These are phyloP conservation scores for Ulvella scutata DNA, from an alignment of 139 green algal species.

Conservation along the genomic window DNA sequence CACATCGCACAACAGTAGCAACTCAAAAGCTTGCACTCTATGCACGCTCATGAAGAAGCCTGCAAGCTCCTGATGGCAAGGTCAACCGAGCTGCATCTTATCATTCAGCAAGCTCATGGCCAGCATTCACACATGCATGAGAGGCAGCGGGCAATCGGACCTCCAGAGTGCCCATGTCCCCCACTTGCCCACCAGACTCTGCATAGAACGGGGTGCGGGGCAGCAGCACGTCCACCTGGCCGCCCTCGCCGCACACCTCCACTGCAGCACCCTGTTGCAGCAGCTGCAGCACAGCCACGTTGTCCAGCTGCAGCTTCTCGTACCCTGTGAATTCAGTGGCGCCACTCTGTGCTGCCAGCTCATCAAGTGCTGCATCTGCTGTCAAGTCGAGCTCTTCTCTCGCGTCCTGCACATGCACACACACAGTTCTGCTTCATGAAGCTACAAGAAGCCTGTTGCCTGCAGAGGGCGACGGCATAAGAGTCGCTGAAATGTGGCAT, in stretches of 20 bases:
- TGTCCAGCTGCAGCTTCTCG: conserved; percentile 6
- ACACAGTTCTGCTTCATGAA: too few relatives aligned
- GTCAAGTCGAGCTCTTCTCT: conserved; percentile 53
- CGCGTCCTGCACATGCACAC: conserved; percentile 17
- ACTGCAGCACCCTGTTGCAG: conserved; percentile 32
- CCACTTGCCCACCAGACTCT: conserved; percentile 69
- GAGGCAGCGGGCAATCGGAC: neutral
- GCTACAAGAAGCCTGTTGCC: too few relatives aligned
- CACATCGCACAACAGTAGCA: too few relatives aligned
- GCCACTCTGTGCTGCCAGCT: conserved; percentile 21
- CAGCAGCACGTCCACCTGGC: conserved; percentile 49
- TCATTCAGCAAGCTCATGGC: too few relatives aligned
- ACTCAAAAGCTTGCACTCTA: too few relatives aligned
- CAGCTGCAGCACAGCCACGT: conserved; percentile 34
- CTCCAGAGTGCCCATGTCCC: conserved; percentile 38
- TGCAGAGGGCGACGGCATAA: too few relatives aligned
- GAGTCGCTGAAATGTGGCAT: too few relatives aligned
- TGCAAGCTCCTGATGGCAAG: too few relatives aligned
- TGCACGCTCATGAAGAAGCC: too few relatives aligned
- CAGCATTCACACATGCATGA: too few relatives aligned
- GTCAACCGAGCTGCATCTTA: too few relatives aligned
- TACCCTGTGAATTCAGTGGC: conserved; percentile 56
- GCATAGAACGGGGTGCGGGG: conserved; percentile 76
- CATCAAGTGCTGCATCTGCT: conserved; percentile 14
- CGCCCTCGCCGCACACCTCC: conserved; percentile 21